Base-by-base conservation (phyloP, 176 grass and related monocot genomes). In the Phyllostachys edulis region DNA sequence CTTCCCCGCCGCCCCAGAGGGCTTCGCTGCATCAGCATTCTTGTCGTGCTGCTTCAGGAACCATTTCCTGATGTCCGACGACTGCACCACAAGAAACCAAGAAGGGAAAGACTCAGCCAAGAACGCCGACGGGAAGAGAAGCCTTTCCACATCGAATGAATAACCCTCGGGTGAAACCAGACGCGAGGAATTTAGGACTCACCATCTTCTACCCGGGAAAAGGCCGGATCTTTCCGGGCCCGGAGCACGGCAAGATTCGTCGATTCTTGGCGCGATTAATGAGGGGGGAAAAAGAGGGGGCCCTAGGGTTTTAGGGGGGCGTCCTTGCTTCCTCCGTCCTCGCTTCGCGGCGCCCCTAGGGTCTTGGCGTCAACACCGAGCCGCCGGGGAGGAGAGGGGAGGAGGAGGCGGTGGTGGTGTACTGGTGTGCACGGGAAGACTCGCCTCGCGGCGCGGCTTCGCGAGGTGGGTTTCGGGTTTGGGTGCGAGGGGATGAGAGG, bases 21-120 rank as follows among this genome's bases (percentile, higher is more conserved):
- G 86, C 63, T 92, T 94, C 52, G 85, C 75, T 4, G 67, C 67
- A 34, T 78, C 85, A 14, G 41, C 69, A 76, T 79, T 77, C 81
- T 94, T 94, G 75, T 86, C 91, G 78, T 99, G 91, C 81, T 85
- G 20, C 88, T 96, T 99, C 88, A 96, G 92, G 86, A 99, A 99
- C 93, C 97, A 99, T 81, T 94, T 99, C 78, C 97, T 89, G 86
- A 99, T 96, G 85, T 96, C 97, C 67, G 93, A 94, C 82, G 95
- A 90, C 93, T 99, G 89, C 84, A 76, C 67, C 87, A 50, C 24
- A 55, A 81, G 69, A 66, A 69, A 57, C 23, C 51, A 84, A 23
- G 20, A 71, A 57, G 3, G 6, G 60, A 57, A 71, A 72, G 26
- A 18, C 18, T 81, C 70, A 77, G 54, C 42, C 64, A 81, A 59